A percentile compares a stretch with the other conserved stretches of the same genome.
Conservation (phyloP, 2,329 filamentous ascomycete genomes). For the Hypoxylon sp. region DNA sequence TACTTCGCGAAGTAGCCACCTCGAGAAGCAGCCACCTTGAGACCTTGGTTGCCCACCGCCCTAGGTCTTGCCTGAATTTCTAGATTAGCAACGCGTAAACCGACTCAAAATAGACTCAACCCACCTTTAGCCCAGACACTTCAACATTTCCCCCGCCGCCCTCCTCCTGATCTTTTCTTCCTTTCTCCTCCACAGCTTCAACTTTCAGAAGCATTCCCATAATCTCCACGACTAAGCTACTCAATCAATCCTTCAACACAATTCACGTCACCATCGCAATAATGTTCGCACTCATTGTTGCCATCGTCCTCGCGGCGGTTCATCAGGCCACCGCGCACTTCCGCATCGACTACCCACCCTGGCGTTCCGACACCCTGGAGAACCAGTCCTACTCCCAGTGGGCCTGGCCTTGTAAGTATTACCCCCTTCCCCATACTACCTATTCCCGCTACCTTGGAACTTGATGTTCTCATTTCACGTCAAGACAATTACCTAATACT, state of each 20-base stretch:
- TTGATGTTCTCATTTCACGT: background rate
- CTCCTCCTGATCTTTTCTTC: constrained; percentile 4
- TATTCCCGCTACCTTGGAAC: constrained; percentile 7
- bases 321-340: constrained; percentile 65
- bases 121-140: constrained; percentile 1
- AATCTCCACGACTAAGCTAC: background rate
- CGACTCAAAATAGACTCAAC: constrained; percentile 8
- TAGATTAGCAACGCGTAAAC: background rate
- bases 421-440: background rate
- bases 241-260: background rate
- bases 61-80: constrained; percentile 19
- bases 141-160: background rate
- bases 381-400: constrained; percentile 64
- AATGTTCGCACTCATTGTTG: constrained; percentile 40
- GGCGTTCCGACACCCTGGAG: constrained; percentile 65
- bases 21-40: background rate
- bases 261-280: constrained; percentile 30
- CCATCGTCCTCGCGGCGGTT: constrained; percentile 54
- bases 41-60: background rate
- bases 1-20: background rate
- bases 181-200: background rate
- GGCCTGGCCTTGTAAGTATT: constrained; percentile 64
- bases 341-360: constrained; percentile 62
- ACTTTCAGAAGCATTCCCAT: background rate
- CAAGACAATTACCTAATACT: constrained; percentile 7